Base-by-base conservation (phyloP, 805 yeast species). In the Saccharomyces paradoxus region DNA sequence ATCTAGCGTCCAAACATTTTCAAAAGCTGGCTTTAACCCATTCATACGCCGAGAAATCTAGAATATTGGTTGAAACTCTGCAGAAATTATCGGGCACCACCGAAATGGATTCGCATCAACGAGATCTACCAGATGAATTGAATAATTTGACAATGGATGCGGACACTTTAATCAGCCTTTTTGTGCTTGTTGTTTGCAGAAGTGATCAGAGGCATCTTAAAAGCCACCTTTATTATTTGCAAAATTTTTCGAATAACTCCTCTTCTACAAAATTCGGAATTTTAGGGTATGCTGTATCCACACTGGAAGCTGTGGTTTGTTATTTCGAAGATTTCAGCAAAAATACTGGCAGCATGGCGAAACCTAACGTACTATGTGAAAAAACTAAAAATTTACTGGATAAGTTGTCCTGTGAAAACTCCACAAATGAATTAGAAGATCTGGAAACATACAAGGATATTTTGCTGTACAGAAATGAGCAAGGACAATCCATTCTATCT, bases 271-370 rank as follows among this genome's bases (percentile, higher is more conserved):
- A 76, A 46, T 64, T 74, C 3, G 96, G 96, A 0, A 74, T 80
- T 26, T 67, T 80, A 30, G 95, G 88, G 10, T 92, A 92, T 66
- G 84, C 90, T 1, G 60, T 89, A 13, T 85, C 96, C 48, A 89
- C 96, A 5, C 74, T 90, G 48, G 96, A 90, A 61, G 96, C 90
- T 0, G 95, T 88, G 0, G 63, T 89, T 8, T 81, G 73, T 54
- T 92, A 86, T 63, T 73, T 89, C n/a, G 70, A 70, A 32, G 55
- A 60, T 14, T 52, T 52, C 4, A 14, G 48, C 41, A 32, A 51
- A 8, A 48, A 41, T 27, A 10, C 9, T 9, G 55, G 52, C 28
- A 52, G 7, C 4, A 21, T 14, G 70, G 76, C 41, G 52, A 57
- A 5, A 67, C 65, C 10, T 77, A 77, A 49, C 49, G 71, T 8